Evolutionary conservation across 306 rosid species (phyloP).

Genomic region (Begonia loranthoides): DNA sequence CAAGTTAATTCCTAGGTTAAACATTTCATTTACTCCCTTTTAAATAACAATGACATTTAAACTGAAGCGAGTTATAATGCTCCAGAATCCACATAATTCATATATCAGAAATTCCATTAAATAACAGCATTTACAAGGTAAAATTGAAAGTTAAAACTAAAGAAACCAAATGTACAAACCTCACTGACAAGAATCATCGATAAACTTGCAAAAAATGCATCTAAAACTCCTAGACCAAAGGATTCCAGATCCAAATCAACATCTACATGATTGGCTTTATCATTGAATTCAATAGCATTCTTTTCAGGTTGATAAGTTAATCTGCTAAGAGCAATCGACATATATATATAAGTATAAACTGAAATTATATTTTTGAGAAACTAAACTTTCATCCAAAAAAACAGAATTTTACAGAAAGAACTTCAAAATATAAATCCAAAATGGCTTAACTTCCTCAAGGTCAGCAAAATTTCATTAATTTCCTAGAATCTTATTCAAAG

Average conservation of each 20-base stretch:
- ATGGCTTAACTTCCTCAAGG: neutral
- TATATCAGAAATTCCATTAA: neutral
- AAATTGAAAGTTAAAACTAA: neutral
- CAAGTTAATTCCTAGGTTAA: neutral
- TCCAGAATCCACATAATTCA: neutral
- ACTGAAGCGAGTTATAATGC: neutral
- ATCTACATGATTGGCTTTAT: constrained; percentile 16
- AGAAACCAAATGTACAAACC: constrained; percentile 33
- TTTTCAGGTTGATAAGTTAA: constrained; percentile 25
- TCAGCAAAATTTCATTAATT: neutral
- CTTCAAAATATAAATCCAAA: neutral
- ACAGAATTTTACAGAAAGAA: no score
- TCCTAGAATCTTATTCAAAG: no score
- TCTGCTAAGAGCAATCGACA: constrained; percentile 28
- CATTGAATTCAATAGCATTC: constrained; percentile 16
- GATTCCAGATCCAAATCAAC: constrained; percentile 42
- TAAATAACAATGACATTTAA: neutral
- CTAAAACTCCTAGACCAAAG: constrained; percentile 68
- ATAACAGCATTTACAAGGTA: neutral
- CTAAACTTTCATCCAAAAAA: neutral
- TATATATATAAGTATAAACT: neutral
- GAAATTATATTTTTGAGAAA: neutral
- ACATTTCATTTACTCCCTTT: neutral
- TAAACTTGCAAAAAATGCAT: constrained; percentile 74
- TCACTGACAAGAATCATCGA: constrained; percentile 93